Evolutionary conservation across 2,329 filamentous ascomycete species (phyloP).

Genomic region (Bipolaris oryzae): DNA sequence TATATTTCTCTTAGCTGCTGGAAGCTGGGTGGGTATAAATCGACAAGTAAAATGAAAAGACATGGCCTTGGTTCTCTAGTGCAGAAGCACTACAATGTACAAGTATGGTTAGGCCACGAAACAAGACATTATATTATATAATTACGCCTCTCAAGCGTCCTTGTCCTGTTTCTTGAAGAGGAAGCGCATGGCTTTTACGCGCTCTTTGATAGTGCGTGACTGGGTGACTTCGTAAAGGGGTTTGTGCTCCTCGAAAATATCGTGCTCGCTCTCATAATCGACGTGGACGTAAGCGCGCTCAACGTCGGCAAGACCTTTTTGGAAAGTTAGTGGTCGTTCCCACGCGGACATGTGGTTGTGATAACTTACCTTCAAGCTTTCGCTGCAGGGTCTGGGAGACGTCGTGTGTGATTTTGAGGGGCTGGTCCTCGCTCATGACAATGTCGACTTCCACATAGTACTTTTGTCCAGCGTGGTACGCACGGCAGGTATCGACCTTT

Average conservation of each 20-base stretch:
- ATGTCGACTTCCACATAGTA: constrained; percentile 69
- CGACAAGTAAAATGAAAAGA: not conserved
- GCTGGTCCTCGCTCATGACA: constrained; percentile 62
- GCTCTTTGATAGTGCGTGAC: constrained; percentile 41
- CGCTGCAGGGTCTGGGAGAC: constrained; percentile 65
- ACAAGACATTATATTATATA: not conserved
- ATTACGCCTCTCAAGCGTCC: not conserved
- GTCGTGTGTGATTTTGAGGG: constrained; percentile 64
- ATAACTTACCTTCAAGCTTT: constrained; percentile 60
- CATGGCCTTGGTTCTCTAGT: not conserved
- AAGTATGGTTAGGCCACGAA: not conserved
- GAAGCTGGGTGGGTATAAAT: not conserved
- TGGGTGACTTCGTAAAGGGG: constrained; percentile 46
- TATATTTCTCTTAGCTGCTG: not conserved
- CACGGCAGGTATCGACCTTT: constrained; percentile 65
- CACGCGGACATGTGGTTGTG: constrained; percentile 8
- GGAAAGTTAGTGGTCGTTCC: constrained; percentile 13
- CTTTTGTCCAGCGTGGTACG: constrained; percentile 66
- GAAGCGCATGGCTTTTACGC: constrained; percentile 35
- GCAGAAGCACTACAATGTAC: not conserved
- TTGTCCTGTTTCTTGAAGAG: constrained; percentile 25
- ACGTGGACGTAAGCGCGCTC: constrained; percentile 58
- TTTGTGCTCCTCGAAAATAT: constrained; percentile 49
- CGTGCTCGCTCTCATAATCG: constrained; percentile 53
- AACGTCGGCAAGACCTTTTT: constrained; percentile 42